Conservation (phyloP, 805 yeast species). For the Spathaspora hagerdaliae region DNA sequence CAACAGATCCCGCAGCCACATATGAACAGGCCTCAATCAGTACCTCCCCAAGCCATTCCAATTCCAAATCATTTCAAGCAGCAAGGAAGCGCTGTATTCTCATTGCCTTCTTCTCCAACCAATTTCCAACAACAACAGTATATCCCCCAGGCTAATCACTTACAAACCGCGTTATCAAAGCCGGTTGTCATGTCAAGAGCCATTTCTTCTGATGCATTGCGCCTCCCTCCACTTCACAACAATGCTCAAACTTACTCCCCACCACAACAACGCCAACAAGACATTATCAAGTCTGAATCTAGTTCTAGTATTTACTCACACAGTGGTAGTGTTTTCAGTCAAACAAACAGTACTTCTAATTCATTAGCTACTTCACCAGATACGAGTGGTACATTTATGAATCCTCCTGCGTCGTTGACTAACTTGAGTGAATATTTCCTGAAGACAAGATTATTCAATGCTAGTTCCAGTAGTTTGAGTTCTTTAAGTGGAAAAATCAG, state of each 20-base stretch:
- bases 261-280: not conserved
- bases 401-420: slow-evolving; percentile 19
- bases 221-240: slow-evolving; percentile 6
- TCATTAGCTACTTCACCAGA: slow-evolving; percentile 37
- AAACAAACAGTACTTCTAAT: slow-evolving; percentile 21
- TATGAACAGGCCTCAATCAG: slow-evolving; percentile 1
- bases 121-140: slow-evolving; percentile 7
- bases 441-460: slow-evolving; percentile 12
- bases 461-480: slow-evolving; percentile 14
- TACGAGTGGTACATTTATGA: slow-evolving; percentile 2
- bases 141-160: slow-evolving; percentile 1
- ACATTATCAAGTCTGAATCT: slow-evolving; percentile 23
- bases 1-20: slow-evolving; percentile 9
- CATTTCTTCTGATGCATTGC: slow-evolving; percentile 13
- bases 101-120: slow-evolving; percentile 29
- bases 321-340: slow-evolving; percentile 20
- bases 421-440: slow-evolving; percentile 33
- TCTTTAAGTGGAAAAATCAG: slow-evolving; percentile 21
- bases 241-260: not conserved
- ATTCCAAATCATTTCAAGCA: slow-evolving; percentile 10
- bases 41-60: slow-evolving; percentile 2
- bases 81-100: slow-evolving; percentile 20
- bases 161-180: not conserved
- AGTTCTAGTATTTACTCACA: slow-evolving; percentile 21
- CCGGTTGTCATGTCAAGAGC: slow-evolving; percentile 7